Conservation (phyloP, 2,329 filamentous ascomycete genomes). For the Aspergillus calidoustus region DNA sequence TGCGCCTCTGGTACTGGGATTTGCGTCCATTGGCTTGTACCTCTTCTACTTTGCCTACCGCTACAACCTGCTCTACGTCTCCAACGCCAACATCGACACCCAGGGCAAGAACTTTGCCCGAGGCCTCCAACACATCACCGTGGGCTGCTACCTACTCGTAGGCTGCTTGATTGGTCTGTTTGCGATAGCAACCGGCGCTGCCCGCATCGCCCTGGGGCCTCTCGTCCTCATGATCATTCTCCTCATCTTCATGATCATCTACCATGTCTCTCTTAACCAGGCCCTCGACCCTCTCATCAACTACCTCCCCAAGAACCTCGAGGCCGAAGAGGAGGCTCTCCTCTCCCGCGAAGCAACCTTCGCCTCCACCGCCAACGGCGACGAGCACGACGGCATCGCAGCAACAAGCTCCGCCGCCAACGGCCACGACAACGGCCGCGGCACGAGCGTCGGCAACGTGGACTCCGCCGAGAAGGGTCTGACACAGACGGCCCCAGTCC, state of each 20-base stretch:
- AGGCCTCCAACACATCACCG: slow-evolving; percentile 83
- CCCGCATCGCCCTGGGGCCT: slow-evolving; percentile 68
- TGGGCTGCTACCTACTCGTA: slow-evolving; percentile 81
- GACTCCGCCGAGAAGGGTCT: slow-evolving; percentile 44
- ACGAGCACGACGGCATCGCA: slow-evolving; percentile 27
- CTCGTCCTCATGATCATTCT: slow-evolving; percentile 77
- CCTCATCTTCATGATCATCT: slow-evolving; percentile 74
- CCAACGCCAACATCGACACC: slow-evolving; percentile 80
- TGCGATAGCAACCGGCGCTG: slow-evolving; percentile 67
- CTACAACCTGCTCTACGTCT: slow-evolving; percentile 89
- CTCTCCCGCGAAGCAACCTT: slow-evolving; percentile 38
- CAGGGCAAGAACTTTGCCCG: slow-evolving; percentile 85
- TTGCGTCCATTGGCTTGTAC: slow-evolving; percentile 76
- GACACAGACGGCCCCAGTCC: slow-evolving; percentile 27
- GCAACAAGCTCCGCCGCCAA: slow-evolving; percentile 15
- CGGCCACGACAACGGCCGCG: slow-evolving; percentile 8
- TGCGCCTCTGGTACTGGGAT: slow-evolving; percentile 81
- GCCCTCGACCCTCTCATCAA: slow-evolving; percentile 76
- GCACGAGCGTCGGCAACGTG: slow-evolving; percentile 35
- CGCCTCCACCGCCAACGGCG: slow-evolving; percentile 21
- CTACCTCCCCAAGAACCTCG: slow-evolving; percentile 76
- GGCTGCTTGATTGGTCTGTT: slow-evolving; percentile 86
- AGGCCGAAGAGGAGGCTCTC: slow-evolving; percentile 60
- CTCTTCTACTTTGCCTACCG: slow-evolving; percentile 87
- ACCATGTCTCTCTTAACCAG: slow-evolving; percentile 72